These are phyloP conservation scores for Ramaria rubella DNA, from an alignment of 768 basidiomycete genomes.

Conservation along the genomic window DNA sequence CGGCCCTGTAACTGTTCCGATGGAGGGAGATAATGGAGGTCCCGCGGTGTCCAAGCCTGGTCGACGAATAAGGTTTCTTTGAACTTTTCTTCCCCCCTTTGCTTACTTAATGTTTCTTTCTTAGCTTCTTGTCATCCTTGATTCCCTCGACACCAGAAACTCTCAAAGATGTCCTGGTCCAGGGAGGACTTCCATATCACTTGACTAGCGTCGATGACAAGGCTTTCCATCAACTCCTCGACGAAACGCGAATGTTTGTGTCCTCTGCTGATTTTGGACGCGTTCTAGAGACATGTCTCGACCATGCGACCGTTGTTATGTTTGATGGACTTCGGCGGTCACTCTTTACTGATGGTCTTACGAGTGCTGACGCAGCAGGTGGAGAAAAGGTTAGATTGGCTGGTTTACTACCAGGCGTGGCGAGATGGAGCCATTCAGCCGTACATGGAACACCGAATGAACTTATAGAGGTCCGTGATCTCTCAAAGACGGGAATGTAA, in stretches of 20 bases:
- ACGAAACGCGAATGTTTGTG: conserved; percentile 60
- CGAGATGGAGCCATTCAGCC: conserved; percentile 68
- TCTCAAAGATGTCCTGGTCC: conserved; percentile 59
- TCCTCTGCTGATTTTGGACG: conserved; percentile 61
- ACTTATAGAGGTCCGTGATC: conserved; percentile 66
- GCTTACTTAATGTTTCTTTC: background rate
- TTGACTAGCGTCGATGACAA: conserved; percentile 33
- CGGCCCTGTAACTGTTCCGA: conserved; percentile 34
- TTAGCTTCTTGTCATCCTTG: conserved; percentile 66
- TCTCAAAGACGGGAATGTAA: too few species aligned
- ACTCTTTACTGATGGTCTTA: conserved; percentile 43
- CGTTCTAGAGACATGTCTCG: conserved; percentile 69
- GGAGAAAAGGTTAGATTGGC: conserved; percentile 57
- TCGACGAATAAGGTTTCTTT: conserved; percentile 46
- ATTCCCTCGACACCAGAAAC: conserved; percentile 70
- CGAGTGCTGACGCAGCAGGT: conserved; percentile 17
- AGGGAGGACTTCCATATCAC: conserved; percentile 45
- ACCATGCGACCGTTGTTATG: conserved; percentile 58
- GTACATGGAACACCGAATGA: conserved; percentile 70
- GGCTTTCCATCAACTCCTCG: conserved; percentile 56
- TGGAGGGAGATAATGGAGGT: conserved; percentile 34
- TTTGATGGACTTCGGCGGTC: conserved; percentile 57
- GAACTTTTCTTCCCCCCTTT: conserved; percentile 3
- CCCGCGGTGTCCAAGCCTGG: conserved; percentile 26
- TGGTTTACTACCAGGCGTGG: conserved; percentile 71